Evolutionary conservation across 1,284 basidiomycete genomes (phyloP).

Genomic region (Ceratobasidium sp.): DNA sequence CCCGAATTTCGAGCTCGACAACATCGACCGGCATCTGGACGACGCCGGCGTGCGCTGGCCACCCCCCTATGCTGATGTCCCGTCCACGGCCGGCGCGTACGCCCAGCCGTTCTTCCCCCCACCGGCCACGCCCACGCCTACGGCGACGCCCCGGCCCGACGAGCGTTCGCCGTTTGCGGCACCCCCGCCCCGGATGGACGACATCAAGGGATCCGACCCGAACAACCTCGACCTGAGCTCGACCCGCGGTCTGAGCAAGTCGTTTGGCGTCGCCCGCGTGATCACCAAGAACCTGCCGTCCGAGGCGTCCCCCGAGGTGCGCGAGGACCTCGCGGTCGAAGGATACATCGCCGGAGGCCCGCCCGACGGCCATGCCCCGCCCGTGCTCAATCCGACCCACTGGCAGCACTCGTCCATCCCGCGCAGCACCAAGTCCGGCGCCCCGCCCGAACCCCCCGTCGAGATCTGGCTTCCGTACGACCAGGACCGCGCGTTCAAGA

Average conservation of each 20-base stretch:
- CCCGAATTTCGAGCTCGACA: conserved; percentile 70
- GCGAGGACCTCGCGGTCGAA: conserved; percentile 78
- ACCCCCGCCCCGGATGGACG: conserved; percentile 47
- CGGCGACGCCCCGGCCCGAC: conserved; percentile 10
- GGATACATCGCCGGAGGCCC: conserved; percentile 75
- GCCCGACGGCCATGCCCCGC: conserved; percentile 63
- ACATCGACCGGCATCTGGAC: conserved; percentile 69
- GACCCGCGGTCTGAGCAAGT: conserved; percentile 76
- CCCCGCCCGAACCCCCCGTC: conserved; percentile 55
- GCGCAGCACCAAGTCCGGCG: conserved; percentile 57
- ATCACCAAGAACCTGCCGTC: conserved; percentile 68
- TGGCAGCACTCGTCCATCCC: conserved; percentile 67
- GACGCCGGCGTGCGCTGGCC: conserved; percentile 73
- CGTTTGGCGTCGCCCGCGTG: conserved; percentile 75
- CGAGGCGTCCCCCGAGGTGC: conserved; percentile 56
- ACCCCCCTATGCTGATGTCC: conserved; percentile 40
- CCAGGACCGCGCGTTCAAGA: conserved; percentile 48
- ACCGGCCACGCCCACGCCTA: conserved; percentile 7
- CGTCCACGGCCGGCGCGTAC: background rate
- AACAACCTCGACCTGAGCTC: conserved; percentile 78
- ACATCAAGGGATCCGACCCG: conserved; percentile 77
- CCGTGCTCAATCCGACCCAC: conserved; percentile 67
- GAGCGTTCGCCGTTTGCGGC: conserved; percentile 30
- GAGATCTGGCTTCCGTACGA: conserved; percentile 73
- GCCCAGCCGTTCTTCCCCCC: conserved; percentile 20